A percentile compares a stretch with the other conserved stretches of the same genome.
Evolutionary conservation across 1,139 yeast species (phyloP).

Genomic region (Candida buenavistaensis): DNA sequence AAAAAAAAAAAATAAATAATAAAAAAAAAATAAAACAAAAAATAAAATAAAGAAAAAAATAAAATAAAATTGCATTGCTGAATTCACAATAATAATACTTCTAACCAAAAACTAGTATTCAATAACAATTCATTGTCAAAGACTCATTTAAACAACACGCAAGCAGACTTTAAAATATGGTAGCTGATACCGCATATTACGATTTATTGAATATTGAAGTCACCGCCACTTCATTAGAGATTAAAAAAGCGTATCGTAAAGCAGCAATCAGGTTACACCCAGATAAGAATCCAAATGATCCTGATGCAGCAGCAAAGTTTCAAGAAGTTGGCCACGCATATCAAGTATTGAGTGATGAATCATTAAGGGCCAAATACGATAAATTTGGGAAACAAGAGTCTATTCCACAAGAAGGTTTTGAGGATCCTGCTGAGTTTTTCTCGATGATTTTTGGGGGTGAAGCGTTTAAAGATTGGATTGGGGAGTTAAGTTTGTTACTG

Average conservation of each 20-base stretch:
- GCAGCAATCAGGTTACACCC: conserved; percentile 91
- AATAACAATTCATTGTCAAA: too few species aligned
- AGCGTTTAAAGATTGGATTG: conserved; percentile 82
- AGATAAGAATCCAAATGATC: conserved; percentile 90
- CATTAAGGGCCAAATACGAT: conserved; percentile 75
- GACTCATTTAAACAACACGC: too few species aligned
- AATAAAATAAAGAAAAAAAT: too few species aligned
- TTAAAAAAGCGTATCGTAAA: conserved; percentile 90
- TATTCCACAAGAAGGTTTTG: conserved; percentile 79
- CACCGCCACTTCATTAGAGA: conserved; percentile 77
- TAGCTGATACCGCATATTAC: conserved; percentile 89
- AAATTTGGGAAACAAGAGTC: conserved; percentile 84
- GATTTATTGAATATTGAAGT: conserved; percentile 69
- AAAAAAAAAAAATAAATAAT: neutral
- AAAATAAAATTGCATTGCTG: too few species aligned
- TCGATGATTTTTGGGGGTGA: conserved; percentile 80
- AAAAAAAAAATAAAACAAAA: too few species aligned
- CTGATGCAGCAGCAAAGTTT: conserved; percentile 69
- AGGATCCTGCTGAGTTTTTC: conserved; percentile 83
- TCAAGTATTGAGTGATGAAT: conserved; percentile 77
- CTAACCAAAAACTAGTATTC: too few species aligned
- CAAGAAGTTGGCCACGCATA: conserved; percentile 79
- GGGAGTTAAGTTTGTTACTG: conserved; percentile 63
- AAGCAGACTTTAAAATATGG: too few species aligned
- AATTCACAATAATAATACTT: too few species aligned